Percentiles rank a stretch among this genome's conserved stretches.
Evolutionary conservation across 805 yeast species (phyloP).

Genomic region (Schwanniomyces yamadae): DNA sequence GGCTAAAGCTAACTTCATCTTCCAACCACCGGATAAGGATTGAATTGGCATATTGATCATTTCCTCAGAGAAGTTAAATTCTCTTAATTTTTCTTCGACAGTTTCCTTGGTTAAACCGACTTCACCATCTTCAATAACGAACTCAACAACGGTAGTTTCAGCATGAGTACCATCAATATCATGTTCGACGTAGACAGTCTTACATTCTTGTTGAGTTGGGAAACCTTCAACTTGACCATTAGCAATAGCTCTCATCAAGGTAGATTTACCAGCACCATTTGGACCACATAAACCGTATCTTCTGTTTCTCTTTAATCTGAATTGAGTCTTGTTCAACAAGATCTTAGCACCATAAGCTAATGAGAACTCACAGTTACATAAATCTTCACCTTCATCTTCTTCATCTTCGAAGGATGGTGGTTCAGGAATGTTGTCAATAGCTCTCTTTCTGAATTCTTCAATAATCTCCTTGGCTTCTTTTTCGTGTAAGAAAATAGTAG

Average conservation of each 20-base stretch:
- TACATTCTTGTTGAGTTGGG: constrained; percentile 99
- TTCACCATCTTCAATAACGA: constrained; percentile 81
- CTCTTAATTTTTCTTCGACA: constrained; percentile 72
- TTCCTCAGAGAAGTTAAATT: constrained; percentile 91
- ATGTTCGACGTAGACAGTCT: constrained; percentile 99
- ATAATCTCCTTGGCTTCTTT: constrained; percentile 79
- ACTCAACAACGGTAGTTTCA: constrained; percentile 90
- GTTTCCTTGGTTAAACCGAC: constrained; percentile 70
- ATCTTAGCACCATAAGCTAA: constrained; percentile 99
- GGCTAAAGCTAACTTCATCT: constrained; percentile 99
- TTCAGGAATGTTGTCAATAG: constrained; percentile 97
- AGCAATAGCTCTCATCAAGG: constrained; percentile 92
- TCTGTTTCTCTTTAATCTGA: constrained; percentile 98
- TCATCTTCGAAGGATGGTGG: constrained; percentile 95
- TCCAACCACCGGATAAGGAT: constrained; percentile 99
- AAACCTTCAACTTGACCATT: constrained; percentile 99
- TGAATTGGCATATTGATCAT: constrained; percentile 93
- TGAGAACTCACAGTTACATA: constrained; percentile 99
- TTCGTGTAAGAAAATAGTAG: constrained; percentile 95
- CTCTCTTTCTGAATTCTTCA: constrained; percentile 93
- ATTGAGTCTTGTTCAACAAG: constrained; percentile 98
- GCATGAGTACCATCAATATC: constrained; percentile 98
- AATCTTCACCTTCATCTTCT: constrained; percentile 98
- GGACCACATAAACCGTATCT: constrained; percentile 94
- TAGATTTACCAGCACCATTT: constrained; percentile 54